Percentiles rank a stretch among this genome's conserved stretches.
Evolutionary conservation across 148 eudicot species (phyloP).

Genomic region (Limonium bicolor): DNA sequence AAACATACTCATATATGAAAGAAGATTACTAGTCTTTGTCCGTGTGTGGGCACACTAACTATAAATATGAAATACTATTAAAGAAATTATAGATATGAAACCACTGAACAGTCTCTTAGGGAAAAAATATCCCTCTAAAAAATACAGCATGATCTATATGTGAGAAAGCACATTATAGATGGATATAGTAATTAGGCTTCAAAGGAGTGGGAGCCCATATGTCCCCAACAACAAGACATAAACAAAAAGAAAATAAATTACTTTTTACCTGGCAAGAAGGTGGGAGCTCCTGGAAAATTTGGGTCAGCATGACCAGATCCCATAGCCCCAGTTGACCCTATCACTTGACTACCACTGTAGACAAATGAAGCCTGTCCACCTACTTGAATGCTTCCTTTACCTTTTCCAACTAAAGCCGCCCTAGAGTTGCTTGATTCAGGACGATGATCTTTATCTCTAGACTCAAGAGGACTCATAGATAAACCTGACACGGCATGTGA

Average conservation of each 20-base stretch:
- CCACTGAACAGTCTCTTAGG: neutral
- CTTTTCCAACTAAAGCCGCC: constrained; percentile 39
- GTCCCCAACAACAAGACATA: neutral
- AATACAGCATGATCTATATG: neutral
- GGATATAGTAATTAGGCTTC: neutral
- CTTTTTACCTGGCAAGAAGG: constrained; percentile 66
- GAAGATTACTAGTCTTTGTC: no score
- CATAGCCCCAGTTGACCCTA: constrained; percentile 43
- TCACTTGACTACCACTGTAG: constrained; percentile 56
- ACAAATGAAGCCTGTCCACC: constrained; percentile 50
- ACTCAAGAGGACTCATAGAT: constrained; percentile 19
- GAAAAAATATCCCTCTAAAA: neutral
- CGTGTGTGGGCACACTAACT: no score
- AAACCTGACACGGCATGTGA: constrained; percentile 46
- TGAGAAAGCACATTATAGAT: neutral
- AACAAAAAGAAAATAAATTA: neutral
- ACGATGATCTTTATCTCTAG: constrained; percentile 24
- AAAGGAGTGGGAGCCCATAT: neutral
- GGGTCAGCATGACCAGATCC: constrained; percentile 59
- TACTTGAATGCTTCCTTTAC: constrained; percentile 43
- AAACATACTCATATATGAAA: no score
- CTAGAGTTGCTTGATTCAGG: constrained; percentile 32
- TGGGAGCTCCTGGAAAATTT: constrained; percentile 38
- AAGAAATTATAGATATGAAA: no score
- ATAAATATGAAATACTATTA: no score